These are phyloP conservation scores for Vigna mungo DNA, from an alignment of 306 rosid genomes.

Conservation along the genomic window DNA sequence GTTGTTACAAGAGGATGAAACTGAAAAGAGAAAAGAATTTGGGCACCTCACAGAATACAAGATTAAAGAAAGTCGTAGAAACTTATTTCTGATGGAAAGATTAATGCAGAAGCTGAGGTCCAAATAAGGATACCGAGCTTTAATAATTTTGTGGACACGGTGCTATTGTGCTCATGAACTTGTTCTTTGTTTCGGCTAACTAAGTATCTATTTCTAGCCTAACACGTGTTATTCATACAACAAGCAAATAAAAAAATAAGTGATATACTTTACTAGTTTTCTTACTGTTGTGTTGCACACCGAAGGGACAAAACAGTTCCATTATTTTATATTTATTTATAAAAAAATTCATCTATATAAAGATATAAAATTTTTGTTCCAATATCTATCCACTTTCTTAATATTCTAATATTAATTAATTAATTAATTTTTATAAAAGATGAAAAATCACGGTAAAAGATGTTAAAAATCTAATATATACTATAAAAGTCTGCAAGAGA, in stretches of 20 bases:
- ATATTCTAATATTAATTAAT: too few species aligned
- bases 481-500: too few species aligned
- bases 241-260: neutral
- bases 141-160: constrained; percentile 50
- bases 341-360: too few species aligned
- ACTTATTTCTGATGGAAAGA: constrained; percentile 6
- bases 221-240: constrained; percentile 49
- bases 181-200: neutral
- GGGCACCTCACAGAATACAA: neutral
- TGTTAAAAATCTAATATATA: too few species aligned
- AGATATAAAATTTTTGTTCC: too few species aligned
- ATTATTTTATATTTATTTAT: too few species aligned
- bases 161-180: constrained; percentile 11
- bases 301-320: too few species aligned
- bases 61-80: neutral
- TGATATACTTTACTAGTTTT: too few species aligned
- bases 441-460: too few species aligned
- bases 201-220: constrained; percentile 24
- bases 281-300: too few species aligned
- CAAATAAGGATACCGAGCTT: neutral
- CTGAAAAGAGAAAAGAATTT: neutral
- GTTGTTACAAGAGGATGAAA: neutral
- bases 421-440: too few species aligned
- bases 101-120: constrained; percentile 38
- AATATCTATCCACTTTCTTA: too few species aligned